These are phyloP conservation scores for Vinca major DNA, from an alignment of 305 asterid genomes.

Conservation along the genomic window DNA sequence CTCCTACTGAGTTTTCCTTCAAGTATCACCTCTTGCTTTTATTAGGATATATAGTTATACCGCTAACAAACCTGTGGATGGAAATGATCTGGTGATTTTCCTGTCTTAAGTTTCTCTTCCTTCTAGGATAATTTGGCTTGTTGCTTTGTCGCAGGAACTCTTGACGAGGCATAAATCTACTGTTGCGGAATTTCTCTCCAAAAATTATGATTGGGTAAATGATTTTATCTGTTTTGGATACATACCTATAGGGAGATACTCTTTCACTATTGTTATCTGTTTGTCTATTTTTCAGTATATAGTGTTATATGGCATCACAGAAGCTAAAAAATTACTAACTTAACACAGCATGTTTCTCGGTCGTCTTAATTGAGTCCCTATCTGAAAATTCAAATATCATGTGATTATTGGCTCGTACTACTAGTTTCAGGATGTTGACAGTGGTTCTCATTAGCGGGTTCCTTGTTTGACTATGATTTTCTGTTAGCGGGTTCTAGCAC, in stretches of 20 bases:
- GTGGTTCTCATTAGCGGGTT: neutral
- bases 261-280: neutral
- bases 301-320: neutral
- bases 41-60: neutral
- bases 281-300: neutral
- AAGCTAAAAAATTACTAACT: neutral
- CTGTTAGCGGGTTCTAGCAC: neutral
- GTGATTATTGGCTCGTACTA: neutral
- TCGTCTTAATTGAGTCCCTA: neutral
- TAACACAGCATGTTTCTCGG: neutral
- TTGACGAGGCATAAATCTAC: slow-evolving; percentile 97
- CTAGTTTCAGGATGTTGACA: neutral
- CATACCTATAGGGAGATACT: neutral
- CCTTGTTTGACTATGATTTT: neutral
- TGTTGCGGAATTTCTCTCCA: slow-evolving; percentile 85
- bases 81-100: neutral
- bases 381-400: neutral
- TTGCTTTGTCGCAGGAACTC: slow-evolving; percentile 58
- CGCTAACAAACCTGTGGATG: neutral
- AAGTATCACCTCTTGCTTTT: neutral
- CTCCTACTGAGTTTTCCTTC: neutral
- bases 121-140: slow-evolving; percentile 4
- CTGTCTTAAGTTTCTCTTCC: neutral
- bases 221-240: slow-evolving; percentile 2
- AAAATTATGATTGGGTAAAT: slow-evolving; percentile 92